Base-by-base conservation (phyloP, 768 basidiomycete species). In the Tulasnella sp. region DNA sequence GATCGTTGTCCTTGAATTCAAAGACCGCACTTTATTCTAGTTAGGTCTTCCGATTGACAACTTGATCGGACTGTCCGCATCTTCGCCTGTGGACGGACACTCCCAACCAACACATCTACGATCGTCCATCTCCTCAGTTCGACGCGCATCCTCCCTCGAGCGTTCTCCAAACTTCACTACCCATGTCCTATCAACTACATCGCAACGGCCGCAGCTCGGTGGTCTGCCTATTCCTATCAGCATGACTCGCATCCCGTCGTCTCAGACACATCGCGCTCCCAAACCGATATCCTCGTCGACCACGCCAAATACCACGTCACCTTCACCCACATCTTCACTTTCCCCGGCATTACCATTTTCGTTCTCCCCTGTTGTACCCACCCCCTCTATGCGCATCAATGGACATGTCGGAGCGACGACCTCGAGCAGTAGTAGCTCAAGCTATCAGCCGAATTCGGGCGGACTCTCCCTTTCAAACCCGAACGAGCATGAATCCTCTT, bases 191-290 rank as follows among this genome's bases (percentile, higher is more conserved):
- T 49, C 68, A 50, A 60, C 56, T 46, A 48, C 73, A 22, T 70
- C 52, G 68, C 24, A 72, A 74, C 12, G 44, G 17, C 62, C 45
- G 5, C 60, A 22, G 44, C 53, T 49, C 10, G 48, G n/a, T 15
- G 78, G 81, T 2, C 81, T 90, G 3, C 87, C 88, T 1, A 90
- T 90, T 59, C 88, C 88, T 0, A 80, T 87, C 2, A 81, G 80
- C 7, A 74, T 79, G 15, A 34, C 2, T 80, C 83, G 21, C 82
- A 31, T 34, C 27, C 17, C 43, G 19, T 46, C 12, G 25, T 53
- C n/a, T 30, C 54, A 29, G 27, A 15, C 51, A 46, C 25, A 53
- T 21, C 79, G 81, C 5, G 63, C 70, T 56, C 74, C 77, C 61
- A 67, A 66, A 19, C 65, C 71, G n/a, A 52, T 60, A 29, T 77